Conservation (phyloP, 1,284 basidiomycete species). For the Ceratorhiza oryzae-sativae region DNA sequence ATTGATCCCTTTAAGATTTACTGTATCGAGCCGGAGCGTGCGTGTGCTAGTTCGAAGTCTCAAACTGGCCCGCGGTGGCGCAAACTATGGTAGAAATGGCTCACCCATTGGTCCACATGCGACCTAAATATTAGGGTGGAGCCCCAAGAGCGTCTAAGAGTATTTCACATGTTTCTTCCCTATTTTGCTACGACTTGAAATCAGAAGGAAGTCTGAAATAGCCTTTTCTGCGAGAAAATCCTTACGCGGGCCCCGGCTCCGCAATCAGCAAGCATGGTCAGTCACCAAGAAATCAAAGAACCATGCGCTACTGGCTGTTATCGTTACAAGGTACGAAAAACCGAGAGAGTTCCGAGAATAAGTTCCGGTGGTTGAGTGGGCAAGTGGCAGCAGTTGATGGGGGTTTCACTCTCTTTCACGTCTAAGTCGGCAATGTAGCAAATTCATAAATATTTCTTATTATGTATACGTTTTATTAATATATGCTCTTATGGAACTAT, state of each 20-base stretch:
- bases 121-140: neutral
- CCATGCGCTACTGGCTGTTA: neutral
- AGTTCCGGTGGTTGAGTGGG: too few species aligned
- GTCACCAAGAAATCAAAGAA: constrained; percentile 2
- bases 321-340: too few species aligned
- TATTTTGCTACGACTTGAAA: neutral
- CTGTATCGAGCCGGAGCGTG: neutral
- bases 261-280: neutral
- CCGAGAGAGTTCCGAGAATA: too few species aligned
- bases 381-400: too few species aligned
- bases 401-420: too few species aligned
- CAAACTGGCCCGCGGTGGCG: neutral
- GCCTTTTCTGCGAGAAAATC: neutral
- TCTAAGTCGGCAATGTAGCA: too few species aligned
- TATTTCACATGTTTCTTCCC: constrained; percentile 4
- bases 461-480: too few species aligned
- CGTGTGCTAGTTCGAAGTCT: neutral
- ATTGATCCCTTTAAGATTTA: neutral
- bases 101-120: neutral
- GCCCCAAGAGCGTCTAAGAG: neutral
- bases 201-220: neutral
- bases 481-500: too few species aligned
- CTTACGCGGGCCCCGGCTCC: neutral
- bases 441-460: too few species aligned
- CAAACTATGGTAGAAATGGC: neutral